Conservation (phyloP, 2,329 filamentous ascomycete genomes). For the Orbilia ellipsospora region DNA sequence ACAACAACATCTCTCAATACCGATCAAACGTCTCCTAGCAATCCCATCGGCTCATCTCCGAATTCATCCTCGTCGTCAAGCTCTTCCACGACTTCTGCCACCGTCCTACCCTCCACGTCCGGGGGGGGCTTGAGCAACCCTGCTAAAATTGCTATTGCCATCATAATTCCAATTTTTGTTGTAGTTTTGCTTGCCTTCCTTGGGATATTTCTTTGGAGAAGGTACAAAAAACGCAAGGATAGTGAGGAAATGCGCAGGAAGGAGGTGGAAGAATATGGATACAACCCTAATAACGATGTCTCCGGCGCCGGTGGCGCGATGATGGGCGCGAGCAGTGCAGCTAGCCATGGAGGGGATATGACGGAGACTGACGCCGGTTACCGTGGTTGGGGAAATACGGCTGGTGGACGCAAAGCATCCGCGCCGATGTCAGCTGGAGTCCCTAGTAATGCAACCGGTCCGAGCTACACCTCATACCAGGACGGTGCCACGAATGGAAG, state of each 20-base stretch:
- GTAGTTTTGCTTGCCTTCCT: constrained; percentile 82
- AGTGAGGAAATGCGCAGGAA: constrained; percentile 90
- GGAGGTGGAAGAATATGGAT: constrained; percentile 96
- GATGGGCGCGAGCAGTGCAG: constrained; percentile 63
- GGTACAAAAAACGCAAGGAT: constrained; percentile 83
- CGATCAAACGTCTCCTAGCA: constrained; percentile 54
- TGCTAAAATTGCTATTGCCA: constrained; percentile 87
- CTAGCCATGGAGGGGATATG: constrained; percentile 75
- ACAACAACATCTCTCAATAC: constrained; percentile 59
- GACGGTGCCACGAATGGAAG: constrained; percentile 12
- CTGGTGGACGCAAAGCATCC: constrained; percentile 80
- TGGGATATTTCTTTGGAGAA: constrained; percentile 86
- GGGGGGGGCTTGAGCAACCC: constrained; percentile 69
- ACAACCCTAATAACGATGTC: constrained; percentile 95
- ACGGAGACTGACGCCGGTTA: constrained; percentile 84
- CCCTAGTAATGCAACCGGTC: constrained; percentile 14
- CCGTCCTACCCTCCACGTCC: constrained; percentile 55
- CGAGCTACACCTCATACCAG: constrained; percentile 24
- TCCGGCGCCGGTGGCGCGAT: constrained; percentile 64
- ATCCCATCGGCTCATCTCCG: constrained; percentile 50
- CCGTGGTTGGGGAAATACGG: constrained; percentile 91
- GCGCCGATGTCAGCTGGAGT: constrained; percentile 76
- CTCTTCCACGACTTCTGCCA: constrained; percentile 55
- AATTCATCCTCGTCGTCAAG: constrained; percentile 58
- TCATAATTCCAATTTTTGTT: constrained; percentile 90